Percentiles rank a stretch among this genome's conserved stretches.
These are phyloP conservation scores for Discostella stelligera DNA, from an alignment of 352 stramenopile species.

Conservation along the genomic window DNA sequence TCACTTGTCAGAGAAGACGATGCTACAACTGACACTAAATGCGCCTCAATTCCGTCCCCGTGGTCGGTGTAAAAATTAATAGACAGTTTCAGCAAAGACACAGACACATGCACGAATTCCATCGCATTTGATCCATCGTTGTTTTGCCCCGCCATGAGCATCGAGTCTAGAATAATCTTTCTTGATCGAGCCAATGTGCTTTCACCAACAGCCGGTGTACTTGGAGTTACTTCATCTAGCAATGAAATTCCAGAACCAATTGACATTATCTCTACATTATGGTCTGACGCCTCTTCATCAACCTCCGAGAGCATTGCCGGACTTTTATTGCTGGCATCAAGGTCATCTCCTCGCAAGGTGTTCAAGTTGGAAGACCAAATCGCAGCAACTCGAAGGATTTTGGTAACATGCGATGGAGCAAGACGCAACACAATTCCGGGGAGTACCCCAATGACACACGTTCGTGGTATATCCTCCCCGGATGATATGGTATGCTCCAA, in stretches of 20 bases:
- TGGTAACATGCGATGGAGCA: constrained; percentile 62
- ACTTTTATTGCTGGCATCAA: not conserved
- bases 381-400: constrained; percentile 64
- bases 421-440: constrained; percentile 66
- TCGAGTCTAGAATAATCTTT: constrained; percentile 47
- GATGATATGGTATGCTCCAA: constrained; percentile 61
- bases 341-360: constrained; percentile 39
- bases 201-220: not conserved
- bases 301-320: constrained; percentile 26
- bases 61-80: constrained; percentile 58
- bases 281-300: constrained; percentile 39
- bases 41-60: constrained; percentile 68
- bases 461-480: constrained; percentile 45
- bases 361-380: constrained; percentile 69
- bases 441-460: constrained; percentile 74
- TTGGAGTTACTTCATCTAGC: constrained; percentile 30
- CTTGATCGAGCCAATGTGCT: constrained; percentile 34
- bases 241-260: constrained; percentile 59
- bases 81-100: constrained; percentile 56
- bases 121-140: constrained; percentile 20
- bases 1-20: constrained; percentile 62
- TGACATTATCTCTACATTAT: constrained; percentile 54
- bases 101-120: constrained; percentile 62
- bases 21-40: constrained; percentile 77
- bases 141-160: constrained; percentile 34